Conservation (phyloP, 2,329 filamentous ascomycete species). For the Pseudogymnoascus sp. region DNA sequence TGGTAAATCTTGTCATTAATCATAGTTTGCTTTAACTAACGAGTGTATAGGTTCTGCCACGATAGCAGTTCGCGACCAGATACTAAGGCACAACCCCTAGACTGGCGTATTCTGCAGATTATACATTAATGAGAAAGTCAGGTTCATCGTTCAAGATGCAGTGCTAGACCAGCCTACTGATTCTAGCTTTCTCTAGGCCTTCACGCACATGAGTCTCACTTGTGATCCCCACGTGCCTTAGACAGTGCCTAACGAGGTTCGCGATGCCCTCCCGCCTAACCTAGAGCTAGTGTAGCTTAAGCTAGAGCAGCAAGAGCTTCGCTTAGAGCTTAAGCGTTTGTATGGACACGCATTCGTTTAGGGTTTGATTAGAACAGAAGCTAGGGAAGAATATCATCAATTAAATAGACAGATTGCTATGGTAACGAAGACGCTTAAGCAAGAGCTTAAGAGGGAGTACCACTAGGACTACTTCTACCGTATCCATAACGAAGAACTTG, state of each 20-base stretch:
- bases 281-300: conserved; percentile 7
- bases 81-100: conserved; percentile 13
- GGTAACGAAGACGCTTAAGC: too few relatives aligned
- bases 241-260: conserved; percentile 13
- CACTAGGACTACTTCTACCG: too few relatives aligned
- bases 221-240: background rate
- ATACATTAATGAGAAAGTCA: conserved; percentile 15
- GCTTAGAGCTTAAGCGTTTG: background rate
- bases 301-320: conserved; percentile 12
- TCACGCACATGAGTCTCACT: conserved; percentile 19
- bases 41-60: conserved; percentile 9
- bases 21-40: background rate
- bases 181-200: conserved; percentile 13
- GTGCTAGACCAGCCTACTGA: conserved; percentile 12
- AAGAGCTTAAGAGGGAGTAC: too few relatives aligned
- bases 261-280: conserved; percentile 11
- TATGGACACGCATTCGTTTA: background rate
- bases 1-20: too few relatives aligned
- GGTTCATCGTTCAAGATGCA: conserved; percentile 20
- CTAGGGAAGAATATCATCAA: too few relatives aligned
- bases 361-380: background rate
- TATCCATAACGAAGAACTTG: too few relatives aligned
- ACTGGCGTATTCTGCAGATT: conserved; percentile 13
- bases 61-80: conserved; percentile 11
- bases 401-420: too few relatives aligned